phyloP scores from a whole-genome alignment of 2,329 filamentous ascomycete species.

The Fusarium coffeatum region DNA sequence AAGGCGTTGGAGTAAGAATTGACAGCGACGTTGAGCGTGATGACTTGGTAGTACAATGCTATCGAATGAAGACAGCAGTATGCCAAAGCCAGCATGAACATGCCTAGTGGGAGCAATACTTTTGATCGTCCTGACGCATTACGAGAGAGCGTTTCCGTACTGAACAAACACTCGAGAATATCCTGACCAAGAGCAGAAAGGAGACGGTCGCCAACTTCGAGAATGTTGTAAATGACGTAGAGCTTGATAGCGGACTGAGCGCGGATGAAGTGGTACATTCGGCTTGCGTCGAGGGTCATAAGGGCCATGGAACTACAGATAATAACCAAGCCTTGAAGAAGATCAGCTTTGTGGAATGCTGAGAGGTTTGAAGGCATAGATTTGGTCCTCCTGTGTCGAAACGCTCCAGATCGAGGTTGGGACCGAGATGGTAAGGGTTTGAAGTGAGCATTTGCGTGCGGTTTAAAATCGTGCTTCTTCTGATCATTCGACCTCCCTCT shows the following conservation, averaged over 20 bases:
- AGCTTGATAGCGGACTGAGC: constrained; percentile 97
- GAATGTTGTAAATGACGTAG: constrained; percentile 98
- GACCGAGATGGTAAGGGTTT: constrained; percentile 34
- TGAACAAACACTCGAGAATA: constrained; percentile 95
- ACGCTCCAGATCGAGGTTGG: constrained; percentile 51
- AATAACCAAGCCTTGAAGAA: constrained; percentile 90
- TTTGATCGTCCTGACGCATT: constrained; percentile 91
- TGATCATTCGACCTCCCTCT: constrained; percentile 34
- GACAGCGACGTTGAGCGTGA: constrained; percentile 96
- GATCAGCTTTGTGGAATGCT: constrained; percentile 92
- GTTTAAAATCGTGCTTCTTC: constrained; percentile 13
- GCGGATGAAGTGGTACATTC: constrained; percentile 98
- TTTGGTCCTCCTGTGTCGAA: constrained; percentile 78
- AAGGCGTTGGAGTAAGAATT: constrained; percentile 98
- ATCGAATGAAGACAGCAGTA: constrained; percentile 92
- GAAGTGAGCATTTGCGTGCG: constrained; percentile 29
- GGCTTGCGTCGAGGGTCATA: constrained; percentile 92
- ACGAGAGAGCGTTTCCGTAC: constrained; percentile 88
- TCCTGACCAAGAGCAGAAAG: constrained; percentile 94
- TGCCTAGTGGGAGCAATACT: constrained; percentile 85
- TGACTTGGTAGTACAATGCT: constrained; percentile 95
- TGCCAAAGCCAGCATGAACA: constrained; percentile 86
- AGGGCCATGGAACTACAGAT: constrained; percentile 85
- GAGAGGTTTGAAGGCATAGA: constrained; percentile 87
- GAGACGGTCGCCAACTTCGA: constrained; percentile 91